Evolutionary conservation across 177 flowering plant species (phyloP).

Genomic region (Vitis hybrid): DNA sequence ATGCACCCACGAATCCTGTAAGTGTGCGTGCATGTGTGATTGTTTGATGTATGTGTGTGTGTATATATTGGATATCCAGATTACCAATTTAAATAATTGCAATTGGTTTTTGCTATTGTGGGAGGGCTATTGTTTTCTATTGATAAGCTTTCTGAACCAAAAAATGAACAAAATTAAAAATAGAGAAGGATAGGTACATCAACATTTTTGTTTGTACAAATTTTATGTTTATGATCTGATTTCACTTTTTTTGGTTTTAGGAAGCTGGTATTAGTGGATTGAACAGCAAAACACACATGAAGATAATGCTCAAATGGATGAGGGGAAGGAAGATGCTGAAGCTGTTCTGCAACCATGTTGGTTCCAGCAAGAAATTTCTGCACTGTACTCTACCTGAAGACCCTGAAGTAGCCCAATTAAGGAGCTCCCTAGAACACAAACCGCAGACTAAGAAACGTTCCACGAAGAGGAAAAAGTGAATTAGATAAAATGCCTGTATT

Average conservation of each 20-base stretch:
- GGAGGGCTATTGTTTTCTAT: no score
- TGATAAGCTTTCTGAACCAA: no score
- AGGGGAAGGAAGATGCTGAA: slow-evolving; percentile 80
- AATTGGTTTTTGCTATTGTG: no score
- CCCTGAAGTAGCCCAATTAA: slow-evolving; percentile 27
- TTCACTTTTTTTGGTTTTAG: slow-evolving; percentile 17
- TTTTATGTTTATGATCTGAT: no score
- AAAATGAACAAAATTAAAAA: no score
- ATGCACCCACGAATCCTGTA: no score
- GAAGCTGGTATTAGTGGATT: slow-evolving; percentile 67
- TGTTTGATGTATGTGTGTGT: no score
- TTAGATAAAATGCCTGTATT: background rate
- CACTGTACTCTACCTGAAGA: slow-evolving; percentile 65
- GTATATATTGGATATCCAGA: no score
- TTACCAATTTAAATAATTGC: no score
- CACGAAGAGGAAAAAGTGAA: slow-evolving; percentile 10
- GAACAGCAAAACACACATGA: slow-evolving; percentile 86
- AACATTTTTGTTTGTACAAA: no score
- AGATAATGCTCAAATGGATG: slow-evolving; percentile 90
- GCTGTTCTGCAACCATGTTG: slow-evolving; percentile 61
- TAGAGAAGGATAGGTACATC: no score
- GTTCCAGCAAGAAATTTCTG: slow-evolving; percentile 70
- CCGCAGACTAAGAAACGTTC: slow-evolving; percentile 28
- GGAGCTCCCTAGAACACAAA: slow-evolving; percentile 13
- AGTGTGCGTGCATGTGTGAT: no score